Evolutionary conservation across 2,329 filamentous ascomycete species (phyloP), one percentile per base, ranked within the genome.

Genomic region (Beauveria pseudobassiana): DNA sequence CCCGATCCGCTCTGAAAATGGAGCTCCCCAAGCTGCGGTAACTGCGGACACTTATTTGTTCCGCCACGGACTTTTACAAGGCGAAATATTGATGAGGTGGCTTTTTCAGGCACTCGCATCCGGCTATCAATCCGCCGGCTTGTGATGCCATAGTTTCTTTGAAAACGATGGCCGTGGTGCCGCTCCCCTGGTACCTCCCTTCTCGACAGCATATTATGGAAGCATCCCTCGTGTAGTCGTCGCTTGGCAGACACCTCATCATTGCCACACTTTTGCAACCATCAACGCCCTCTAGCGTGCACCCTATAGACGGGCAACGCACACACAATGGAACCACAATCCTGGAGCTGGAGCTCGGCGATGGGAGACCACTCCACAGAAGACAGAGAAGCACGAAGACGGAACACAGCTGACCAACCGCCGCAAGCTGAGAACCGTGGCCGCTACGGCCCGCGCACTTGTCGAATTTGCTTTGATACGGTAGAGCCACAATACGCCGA

Each of bases 381-480:
- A 20, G 61, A 54, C 14, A 43, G 46, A 30, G 55, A 62, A 28
- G 30, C 61, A n/a, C 60, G 59, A 42, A 51, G 55, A 24, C 50
- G 59, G 34, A 54, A 49, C 28, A 43, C 50, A 6, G 22, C 42
- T 43, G 58, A 61, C 20, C 42, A 42, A 48, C 42, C 59, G 8
- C 50, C 42, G 14, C 59, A 12, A 42, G 16, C 59, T 55, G 59
- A 55, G 42, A 24, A 61, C 43, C 40, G 53, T n/a, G 66, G 71
- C 55, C 82, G 84, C 64, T 93, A 90, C 73, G 83, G 84, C 43
- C 82, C 89, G 28, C 83, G 91, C 66, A 89, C 86, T 64, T 98
- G 93, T 75, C 88, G 93, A 62, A 97, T 98, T 65, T 98, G 93
- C 72, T 80, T 96, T 46, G 93, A 97, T 51, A 78, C 77, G 1